Evolutionary conservation across 306 rosid genomes (phyloP), one percentile per base, ranked within the genome.

Genomic region (Pyrus pyrifolia): DNA sequence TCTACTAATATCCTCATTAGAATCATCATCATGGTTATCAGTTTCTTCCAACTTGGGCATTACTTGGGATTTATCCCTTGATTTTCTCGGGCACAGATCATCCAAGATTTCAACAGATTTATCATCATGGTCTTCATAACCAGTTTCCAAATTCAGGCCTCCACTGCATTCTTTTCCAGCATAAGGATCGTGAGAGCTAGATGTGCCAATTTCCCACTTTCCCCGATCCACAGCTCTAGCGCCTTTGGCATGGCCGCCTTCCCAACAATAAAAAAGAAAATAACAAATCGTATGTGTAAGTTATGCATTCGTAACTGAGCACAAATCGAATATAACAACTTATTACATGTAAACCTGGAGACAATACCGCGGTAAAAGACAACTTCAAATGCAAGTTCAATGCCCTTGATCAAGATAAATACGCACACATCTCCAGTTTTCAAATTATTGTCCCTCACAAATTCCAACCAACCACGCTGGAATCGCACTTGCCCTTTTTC

Each of bases 401-500:
- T 58, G 8, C 22, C 19, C 4, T 70, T 14, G 4, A 69, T 76
- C 35, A 78, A 29, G 46, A 64, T 66, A 38, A 84, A 84, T 1
- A 73, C 68, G 25, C 82, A 76, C n/a, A 81, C 46, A 74, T 78
- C 81, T 2, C 83, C 87, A 1, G n/a, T 23, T 78, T 74, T 61
- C 75, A 74, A 76, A 3, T 27, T 13, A 74, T 78, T 81, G 15
- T 74, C 83, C 45, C 30, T 11, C 3, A 29, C 73, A 79, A 89
- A 87, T 23, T 2, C 19, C 21, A 11, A 71, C 91, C 91, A 89
- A 25, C 89, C 88, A 49, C 23, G 1, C n/a, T 7, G 44, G 66
- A 74, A n/a, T 5, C 19, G 35, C 3, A 30, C 64, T 3, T 3
- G 1, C 11, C 7, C 3, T 1, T 67, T 1, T 31, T 5, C 2